These are phyloP conservation scores for Sphagnurus paluster DNA, from an alignment of 1,284 basidiomycete species.

Conservation along the genomic window DNA sequence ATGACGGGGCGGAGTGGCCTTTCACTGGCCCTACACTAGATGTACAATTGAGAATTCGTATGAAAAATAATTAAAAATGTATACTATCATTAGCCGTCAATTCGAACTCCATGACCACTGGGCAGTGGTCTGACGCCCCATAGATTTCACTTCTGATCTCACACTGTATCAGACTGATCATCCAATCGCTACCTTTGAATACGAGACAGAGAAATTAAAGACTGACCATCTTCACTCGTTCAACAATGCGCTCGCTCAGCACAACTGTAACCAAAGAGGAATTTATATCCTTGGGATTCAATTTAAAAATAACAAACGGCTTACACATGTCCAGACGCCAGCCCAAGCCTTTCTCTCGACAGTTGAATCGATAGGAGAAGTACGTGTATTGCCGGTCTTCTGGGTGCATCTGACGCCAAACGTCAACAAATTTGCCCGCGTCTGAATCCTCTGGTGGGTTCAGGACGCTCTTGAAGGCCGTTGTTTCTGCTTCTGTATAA, in stretches of 20 bases:
- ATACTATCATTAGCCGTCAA: slow-evolving; percentile 14
- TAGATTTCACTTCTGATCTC: slow-evolving; percentile 85
- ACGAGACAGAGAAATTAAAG: not conserved
- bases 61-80: too few relatives aligned
- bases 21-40: too few relatives aligned
- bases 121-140: slow-evolving; percentile 84
- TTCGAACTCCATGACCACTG: slow-evolving; percentile 73
- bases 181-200: slow-evolving; percentile 1
- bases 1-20: too few relatives aligned
- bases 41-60: too few relatives aligned
- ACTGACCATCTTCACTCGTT: slow-evolving; percentile 59
- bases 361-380: slow-evolving; percentile 84
- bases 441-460: slow-evolving; percentile 37
- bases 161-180: slow-evolving; percentile 63
- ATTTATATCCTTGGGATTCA: slow-evolving; percentile 4
- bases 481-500: slow-evolving; percentile 79
- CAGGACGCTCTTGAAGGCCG: slow-evolving; percentile 66
- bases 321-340: slow-evolving; percentile 88
- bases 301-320: slow-evolving; percentile 27
- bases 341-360: slow-evolving; percentile 78
- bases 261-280: slow-evolving; percentile 50
- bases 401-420: slow-evolving; percentile 81
- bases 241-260: slow-evolving; percentile 63
- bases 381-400: slow-evolving; percentile 76
- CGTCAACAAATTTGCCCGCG: slow-evolving; percentile 64